Base-by-base conservation (phyloP, 352 stramenopile species). In the Pythium aquatile region DNA sequence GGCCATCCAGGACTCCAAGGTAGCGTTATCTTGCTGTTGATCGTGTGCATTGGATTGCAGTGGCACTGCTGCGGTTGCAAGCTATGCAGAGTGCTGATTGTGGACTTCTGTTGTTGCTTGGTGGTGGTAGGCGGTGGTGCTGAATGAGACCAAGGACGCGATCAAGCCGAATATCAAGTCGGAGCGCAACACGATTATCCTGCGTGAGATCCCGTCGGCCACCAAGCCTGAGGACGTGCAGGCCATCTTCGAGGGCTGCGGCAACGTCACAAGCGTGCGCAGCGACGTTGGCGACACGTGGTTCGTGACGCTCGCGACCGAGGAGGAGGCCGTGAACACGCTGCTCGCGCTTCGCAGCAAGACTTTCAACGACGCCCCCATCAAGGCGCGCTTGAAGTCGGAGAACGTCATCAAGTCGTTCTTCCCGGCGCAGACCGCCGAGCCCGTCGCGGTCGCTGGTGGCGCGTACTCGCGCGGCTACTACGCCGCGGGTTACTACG, bases 241-340 rank as follows among this genome's bases (percentile, higher is more conserved):
- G 48, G 90, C 89, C 46, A 87, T 98, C 60, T 97, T 98, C 55
- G 69, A 85, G 1, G 87, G 74, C 33, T 90, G 85, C 62, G 87
- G 83, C 20, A 68, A 83, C 20, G 86, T 93, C 64, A 76, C 74
- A n/a, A 90, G 68, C 61, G 84, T 98, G 40, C 85, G 90, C 49
- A 97, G 91, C 70, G 91, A 98, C 68, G 89, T 98, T 26, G 91
- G 90, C 11, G 91, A 98, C 79, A 97, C 91, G 66, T 98, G 91
- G 91, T 98, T 98, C 61, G 88, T 97, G 48, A 92, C 81, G 16
- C 92, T 97, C 79, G 79, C 78, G 46, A 88, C 83, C n/a, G 91
- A 98, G 58, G 79, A 94, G 8, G 90, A 92, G 20, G 91, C 91
- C 7, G 84, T 96, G 6, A 76, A 70, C 40, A 97, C 88, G 65